Conservation (phyloP, 495 filamentous ascomycete species). For the Mytilinidion resinicola region DNA sequence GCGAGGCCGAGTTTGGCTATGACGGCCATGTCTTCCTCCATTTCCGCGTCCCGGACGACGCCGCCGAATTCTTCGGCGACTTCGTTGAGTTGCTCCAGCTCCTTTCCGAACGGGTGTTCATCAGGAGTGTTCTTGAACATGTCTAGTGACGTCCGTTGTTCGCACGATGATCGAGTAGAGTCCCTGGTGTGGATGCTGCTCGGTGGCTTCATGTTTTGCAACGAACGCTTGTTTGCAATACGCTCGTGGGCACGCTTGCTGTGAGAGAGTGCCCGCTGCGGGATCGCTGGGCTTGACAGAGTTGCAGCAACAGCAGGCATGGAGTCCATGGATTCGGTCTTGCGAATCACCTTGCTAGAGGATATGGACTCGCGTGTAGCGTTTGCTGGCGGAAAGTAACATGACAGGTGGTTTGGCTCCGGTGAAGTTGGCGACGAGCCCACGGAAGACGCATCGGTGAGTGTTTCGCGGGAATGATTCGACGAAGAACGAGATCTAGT, state of each 20-base stretch:
- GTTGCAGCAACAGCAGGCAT: not conserved
- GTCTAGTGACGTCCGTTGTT: slow-evolving; percentile 44
- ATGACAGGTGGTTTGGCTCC: slow-evolving; percentile 71
- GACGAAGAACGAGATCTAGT: slow-evolving; percentile 27
- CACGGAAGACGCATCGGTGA: slow-evolving; percentile 65
- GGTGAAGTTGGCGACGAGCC: slow-evolving; percentile 53
- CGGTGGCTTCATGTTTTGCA: slow-evolving; percentile 45
- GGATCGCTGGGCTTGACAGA: slow-evolving; percentile 41
- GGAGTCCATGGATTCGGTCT: slow-evolving; percentile 41
- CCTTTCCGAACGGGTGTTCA: slow-evolving; percentile 58
- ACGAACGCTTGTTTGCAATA: slow-evolving; percentile 61
- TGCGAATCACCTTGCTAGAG: slow-evolving; percentile 37
- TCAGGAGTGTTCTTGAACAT: slow-evolving; percentile 37
- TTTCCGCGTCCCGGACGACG: slow-evolving; percentile 39
- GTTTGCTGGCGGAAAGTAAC: slow-evolving; percentile 60
- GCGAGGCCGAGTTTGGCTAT: slow-evolving; percentile 62
- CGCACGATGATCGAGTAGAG: slow-evolving; percentile 47
- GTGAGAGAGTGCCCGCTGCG: slow-evolving; percentile 71
- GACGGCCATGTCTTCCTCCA: slow-evolving; percentile 47
- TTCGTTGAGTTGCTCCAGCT: slow-evolving; percentile 68
- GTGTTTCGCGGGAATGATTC: slow-evolving; percentile 54
- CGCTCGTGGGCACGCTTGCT: slow-evolving; percentile 72
- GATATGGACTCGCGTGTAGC: slow-evolving; percentile 37
- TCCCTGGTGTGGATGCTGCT: slow-evolving; percentile 39
- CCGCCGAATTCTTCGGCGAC: slow-evolving; percentile 81